phyloP scores from a whole-genome alignment of 495 filamentous ascomycete species.

The Aspergillus ellipticus region DNA sequence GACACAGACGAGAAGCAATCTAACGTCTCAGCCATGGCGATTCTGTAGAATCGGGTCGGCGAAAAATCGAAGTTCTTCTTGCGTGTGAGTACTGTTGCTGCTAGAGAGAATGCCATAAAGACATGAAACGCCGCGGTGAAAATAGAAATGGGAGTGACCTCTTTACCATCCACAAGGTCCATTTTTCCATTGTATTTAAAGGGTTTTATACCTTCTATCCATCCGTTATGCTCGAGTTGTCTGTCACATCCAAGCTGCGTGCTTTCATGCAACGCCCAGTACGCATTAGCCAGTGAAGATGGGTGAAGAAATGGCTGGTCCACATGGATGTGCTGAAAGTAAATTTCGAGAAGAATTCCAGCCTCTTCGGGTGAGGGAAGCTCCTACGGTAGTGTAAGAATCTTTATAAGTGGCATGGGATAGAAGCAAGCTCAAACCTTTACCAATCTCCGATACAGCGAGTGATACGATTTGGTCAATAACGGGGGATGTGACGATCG shows the following conservation, averaged over 20 bases:
- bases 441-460: slow-evolving; percentile 12
- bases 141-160: slow-evolving; percentile 16
- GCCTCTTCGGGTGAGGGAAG: slow-evolving; percentile 18
- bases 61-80: slow-evolving; percentile 24
- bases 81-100: slow-evolving; percentile 20
- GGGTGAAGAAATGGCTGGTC: slow-evolving; percentile 24
- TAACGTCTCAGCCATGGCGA: slow-evolving; percentile 16
- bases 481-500: neutral
- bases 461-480: slow-evolving; percentile 1
- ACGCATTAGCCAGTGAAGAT: slow-evolving; percentile 20
- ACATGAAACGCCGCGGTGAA: slow-evolving; percentile 19
- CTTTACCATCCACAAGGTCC: slow-evolving; percentile 2
- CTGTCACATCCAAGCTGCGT: slow-evolving; percentile 10
- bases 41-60: slow-evolving; percentile 18
- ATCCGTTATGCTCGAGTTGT: slow-evolving; percentile 17
- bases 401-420: neutral
- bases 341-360: slow-evolving; percentile 14
- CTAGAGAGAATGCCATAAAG: slow-evolving; percentile 22
- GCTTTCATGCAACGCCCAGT: slow-evolving; percentile 17
- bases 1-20: slow-evolving; percentile 23
- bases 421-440: slow-evolving; percentile 3
- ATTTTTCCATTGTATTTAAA: slow-evolving; percentile 19
- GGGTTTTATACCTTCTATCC: slow-evolving; percentile 13
- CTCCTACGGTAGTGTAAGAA: slow-evolving; percentile 5
- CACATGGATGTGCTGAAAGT: slow-evolving; percentile 22